phyloP scores from a whole-genome alignment of 345 rosid genomes.

The Eucalyptus caleyi region DNA sequence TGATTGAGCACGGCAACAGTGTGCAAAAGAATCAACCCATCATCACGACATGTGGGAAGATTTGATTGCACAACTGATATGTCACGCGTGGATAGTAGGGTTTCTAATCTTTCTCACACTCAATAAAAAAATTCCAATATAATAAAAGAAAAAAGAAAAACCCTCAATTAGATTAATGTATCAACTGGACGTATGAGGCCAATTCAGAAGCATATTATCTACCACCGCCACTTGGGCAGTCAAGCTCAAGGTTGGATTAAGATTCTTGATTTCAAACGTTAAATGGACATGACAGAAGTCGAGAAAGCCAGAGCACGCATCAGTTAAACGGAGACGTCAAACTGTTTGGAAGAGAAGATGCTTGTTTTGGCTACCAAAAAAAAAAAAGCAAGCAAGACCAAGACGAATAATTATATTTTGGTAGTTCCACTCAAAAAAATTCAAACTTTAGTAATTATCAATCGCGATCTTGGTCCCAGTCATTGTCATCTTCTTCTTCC shows the following conservation, averaged over 20 bases:
- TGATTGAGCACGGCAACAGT: background rate
- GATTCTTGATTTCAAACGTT: background rate
- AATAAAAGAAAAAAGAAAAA: background rate
- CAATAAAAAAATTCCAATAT: background rate
- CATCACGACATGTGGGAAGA: background rate
- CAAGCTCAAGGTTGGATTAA: background rate
- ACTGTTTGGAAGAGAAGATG: background rate
- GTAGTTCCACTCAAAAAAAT: background rate
- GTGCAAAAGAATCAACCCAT: background rate
- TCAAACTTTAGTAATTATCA: background rate
- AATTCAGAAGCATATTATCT: background rate
- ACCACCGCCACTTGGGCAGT: background rate
- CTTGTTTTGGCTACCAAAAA: background rate
- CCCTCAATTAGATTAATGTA: background rate
- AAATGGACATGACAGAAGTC: background rate
- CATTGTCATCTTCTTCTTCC: slow-evolving; percentile 8
- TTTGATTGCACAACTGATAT: background rate
- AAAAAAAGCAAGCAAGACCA: background rate
- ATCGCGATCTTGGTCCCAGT: background rate
- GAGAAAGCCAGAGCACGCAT: background rate
- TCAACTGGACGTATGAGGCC: background rate
- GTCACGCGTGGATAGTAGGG: background rate
- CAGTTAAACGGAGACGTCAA: background rate
- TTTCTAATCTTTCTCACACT: background rate
- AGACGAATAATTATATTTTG: background rate